Evolutionary conservation across 768 basidiomycete genomes (phyloP).

Genomic region (Suillus discolor): DNA sequence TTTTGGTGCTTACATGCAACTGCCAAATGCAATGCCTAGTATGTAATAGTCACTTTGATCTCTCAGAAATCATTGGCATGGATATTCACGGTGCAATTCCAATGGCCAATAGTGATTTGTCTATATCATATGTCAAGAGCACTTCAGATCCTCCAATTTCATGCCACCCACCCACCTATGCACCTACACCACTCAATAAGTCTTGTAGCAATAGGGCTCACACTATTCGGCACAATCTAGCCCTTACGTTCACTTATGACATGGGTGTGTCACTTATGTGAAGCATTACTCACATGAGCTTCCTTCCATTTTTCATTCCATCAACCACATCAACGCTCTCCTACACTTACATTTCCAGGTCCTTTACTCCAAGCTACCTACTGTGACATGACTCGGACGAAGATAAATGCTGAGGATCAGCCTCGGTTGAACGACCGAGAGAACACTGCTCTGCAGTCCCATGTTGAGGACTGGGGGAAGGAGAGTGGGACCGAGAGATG

Average conservation of each 20-base stretch:
- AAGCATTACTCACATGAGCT: no score
- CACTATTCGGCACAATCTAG: neutral
- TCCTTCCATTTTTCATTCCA: neutral
- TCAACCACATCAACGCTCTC: neutral
- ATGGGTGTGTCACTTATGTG: neutral
- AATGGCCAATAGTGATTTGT: no score
- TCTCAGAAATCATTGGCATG: no score
- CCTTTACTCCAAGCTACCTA: neutral
- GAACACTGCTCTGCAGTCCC: neutral
- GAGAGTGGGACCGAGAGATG: neutral
- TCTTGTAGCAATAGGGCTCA: neutral
- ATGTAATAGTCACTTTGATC: no score
- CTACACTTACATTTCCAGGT: neutral
- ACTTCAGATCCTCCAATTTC: neutral
- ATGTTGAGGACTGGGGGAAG: neutral
- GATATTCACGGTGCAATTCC: no score
- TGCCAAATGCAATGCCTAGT: no score
- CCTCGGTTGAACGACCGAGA: neutral
- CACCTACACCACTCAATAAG: neutral
- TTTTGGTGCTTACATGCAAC: no score
- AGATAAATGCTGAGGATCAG: neutral
- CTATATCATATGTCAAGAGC: neutral
- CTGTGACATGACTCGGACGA: neutral
- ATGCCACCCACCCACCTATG: neutral
- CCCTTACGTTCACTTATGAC: neutral